Evolutionary conservation across 1,284 basidiomycete species (phyloP).

Genomic region (Hemileia vastatrix): DNA sequence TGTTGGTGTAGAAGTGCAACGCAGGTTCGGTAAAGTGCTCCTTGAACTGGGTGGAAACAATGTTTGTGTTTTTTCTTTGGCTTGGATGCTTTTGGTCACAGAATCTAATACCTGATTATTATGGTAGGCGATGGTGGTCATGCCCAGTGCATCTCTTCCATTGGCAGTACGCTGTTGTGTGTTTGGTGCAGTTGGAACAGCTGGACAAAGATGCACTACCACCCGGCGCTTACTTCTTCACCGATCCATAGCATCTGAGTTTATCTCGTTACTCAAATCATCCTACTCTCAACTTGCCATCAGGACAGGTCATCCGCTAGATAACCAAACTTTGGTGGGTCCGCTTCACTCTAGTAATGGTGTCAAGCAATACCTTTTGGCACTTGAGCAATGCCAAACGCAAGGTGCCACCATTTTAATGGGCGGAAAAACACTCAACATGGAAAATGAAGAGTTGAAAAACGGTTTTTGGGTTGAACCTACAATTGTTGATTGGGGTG

Average conservation of each 20-base stretch:
- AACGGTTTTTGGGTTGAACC: constrained; percentile 80
- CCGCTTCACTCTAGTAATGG: constrained; percentile 67
- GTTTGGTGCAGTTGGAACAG: constrained; percentile 88
- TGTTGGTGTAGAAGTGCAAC: constrained; percentile 70
- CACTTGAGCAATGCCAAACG: constrained; percentile 57
- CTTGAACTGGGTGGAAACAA: constrained; percentile 95
- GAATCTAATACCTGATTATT: constrained; percentile 47
- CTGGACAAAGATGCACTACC: constrained; percentile 88
- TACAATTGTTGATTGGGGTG: constrained; percentile 55
- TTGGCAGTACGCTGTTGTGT: constrained; percentile 79
- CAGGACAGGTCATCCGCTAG: constrained; percentile 71
- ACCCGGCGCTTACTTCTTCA: constrained; percentile 84
- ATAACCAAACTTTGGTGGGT: constrained; percentile 63
- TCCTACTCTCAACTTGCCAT: constrained; percentile 53
- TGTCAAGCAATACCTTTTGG: constrained; percentile 57
- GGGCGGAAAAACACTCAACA: constrained; percentile 55
- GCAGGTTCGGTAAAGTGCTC: constrained; percentile 69
- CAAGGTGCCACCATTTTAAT: constrained; percentile 65
- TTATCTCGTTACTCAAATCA: constrained; percentile 64
- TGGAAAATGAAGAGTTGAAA: constrained; percentile 49
- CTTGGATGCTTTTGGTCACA: background rate
- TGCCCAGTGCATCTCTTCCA: constrained; percentile 82
- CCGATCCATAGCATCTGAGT: constrained; percentile 61
- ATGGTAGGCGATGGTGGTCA: constrained; percentile 63
- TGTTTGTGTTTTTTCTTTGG: constrained; percentile 19